These are phyloP conservation scores for Ophiostoma triangulosporum DNA, from an alignment of 2,329 filamentous ascomycete species.

Conservation along the genomic window DNA sequence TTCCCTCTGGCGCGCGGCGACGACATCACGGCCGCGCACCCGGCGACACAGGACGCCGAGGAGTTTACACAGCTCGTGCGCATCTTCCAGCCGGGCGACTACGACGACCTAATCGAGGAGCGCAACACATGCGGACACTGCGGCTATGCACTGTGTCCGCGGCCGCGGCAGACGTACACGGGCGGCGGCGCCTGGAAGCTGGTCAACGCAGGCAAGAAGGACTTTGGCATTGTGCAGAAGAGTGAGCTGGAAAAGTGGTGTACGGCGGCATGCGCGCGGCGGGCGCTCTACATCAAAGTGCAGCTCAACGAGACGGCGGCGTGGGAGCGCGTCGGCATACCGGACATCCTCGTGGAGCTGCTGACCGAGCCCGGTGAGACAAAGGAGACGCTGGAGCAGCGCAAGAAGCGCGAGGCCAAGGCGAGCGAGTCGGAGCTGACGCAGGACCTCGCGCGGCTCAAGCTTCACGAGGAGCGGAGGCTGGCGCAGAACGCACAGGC, in stretches of 20 bases:
- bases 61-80: slow-evolving; percentile 54
- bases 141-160: slow-evolving; percentile 69
- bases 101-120: slow-evolving; percentile 78
- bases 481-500: slow-evolving; percentile 26
- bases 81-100: slow-evolving; percentile 75
- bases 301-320: slow-evolving; percentile 77
- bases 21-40: slow-evolving; percentile 29
- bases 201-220: slow-evolving; percentile 35
- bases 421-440: slow-evolving; percentile 17
- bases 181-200: slow-evolving; percentile 56
- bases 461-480: slow-evolving; percentile 30
- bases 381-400: slow-evolving; percentile 24
- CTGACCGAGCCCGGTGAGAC: slow-evolving; percentile 47
- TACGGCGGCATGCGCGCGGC: slow-evolving; percentile 60
- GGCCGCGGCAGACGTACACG: slow-evolving; percentile 42
- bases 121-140: slow-evolving; percentile 73
- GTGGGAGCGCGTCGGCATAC: slow-evolving; percentile 59
- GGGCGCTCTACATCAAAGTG: slow-evolving; percentile 74
- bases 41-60: slow-evolving; percentile 44
- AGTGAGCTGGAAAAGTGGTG: slow-evolving; percentile 80
- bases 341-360: slow-evolving; percentile 44
- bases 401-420: not conserved
- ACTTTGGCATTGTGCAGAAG: slow-evolving; percentile 54
- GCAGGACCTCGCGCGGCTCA: slow-evolving; percentile 27
- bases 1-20: slow-evolving; percentile 29